Conservation (phyloP, 2,329 filamentous ascomycete genomes). For the Penicillium janthinellum region DNA sequence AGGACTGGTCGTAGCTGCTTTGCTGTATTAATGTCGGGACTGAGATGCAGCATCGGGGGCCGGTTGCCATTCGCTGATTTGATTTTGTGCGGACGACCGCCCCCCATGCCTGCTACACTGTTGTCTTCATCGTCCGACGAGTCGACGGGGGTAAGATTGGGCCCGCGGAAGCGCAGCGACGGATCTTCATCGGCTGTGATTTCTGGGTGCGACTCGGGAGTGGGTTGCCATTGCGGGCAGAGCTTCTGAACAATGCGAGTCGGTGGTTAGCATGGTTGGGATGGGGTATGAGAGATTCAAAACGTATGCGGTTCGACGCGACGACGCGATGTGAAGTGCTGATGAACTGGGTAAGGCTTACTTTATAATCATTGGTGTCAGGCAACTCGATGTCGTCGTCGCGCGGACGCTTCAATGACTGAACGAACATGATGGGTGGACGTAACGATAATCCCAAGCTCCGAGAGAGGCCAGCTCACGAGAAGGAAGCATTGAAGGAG, state of each 20-base stretch:
- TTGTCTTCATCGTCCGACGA: slow-evolving; percentile 40
- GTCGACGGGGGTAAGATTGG: slow-evolving; percentile 40
- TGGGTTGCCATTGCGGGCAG: slow-evolving; percentile 21
- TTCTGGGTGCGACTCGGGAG: slow-evolving; percentile 25
- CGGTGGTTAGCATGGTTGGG: background rate
- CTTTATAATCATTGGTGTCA: slow-evolving; percentile 5
- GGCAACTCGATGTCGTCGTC: slow-evolving; percentile 5
- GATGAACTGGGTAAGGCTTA: background rate
- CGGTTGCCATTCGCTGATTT: background rate
- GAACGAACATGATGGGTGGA: background rate
- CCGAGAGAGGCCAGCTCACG: background rate
- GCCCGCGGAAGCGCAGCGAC: slow-evolving; percentile 21
- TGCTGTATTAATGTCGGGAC: background rate
- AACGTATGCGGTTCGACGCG: background rate
- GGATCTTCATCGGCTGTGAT: slow-evolving; percentile 26
- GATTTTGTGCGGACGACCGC: background rate
- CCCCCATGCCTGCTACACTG: slow-evolving; percentile 25
- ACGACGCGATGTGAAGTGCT: background rate
- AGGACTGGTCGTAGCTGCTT: background rate
- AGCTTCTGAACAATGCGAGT: slow-evolving; percentile 29
- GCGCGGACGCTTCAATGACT: slow-evolving; percentile 9
- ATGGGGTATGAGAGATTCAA: background rate
- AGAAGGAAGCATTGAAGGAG: background rate
- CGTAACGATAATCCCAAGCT: background rate
- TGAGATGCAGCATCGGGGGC: slow-evolving; percentile 4